Evolutionary conservation across 2,329 filamentous ascomycete species (phyloP).

Genomic region (Calycina herbarum): DNA sequence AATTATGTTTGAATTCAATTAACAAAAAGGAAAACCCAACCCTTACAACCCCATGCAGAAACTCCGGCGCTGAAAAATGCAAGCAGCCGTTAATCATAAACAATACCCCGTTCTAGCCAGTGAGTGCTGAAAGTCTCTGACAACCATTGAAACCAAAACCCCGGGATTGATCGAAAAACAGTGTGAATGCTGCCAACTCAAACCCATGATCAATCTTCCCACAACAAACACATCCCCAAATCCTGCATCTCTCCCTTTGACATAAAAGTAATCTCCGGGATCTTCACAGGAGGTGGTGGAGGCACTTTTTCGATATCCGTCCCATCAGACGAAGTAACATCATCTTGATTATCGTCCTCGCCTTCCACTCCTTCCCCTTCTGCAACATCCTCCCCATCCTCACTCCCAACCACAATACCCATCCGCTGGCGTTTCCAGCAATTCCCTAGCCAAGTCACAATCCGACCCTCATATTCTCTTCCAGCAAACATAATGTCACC

Average conservation of each 20-base stretch:
- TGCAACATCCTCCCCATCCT: neutral
- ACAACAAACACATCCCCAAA: conserved; percentile 6
- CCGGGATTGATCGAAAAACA: no score
- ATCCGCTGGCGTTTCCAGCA: neutral
- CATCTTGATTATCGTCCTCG: neutral
- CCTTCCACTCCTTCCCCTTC: neutral
- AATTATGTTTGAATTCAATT: neutral
- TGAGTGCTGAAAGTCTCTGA: no score
- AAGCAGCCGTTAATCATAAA: no score
- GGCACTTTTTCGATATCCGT: neutral
- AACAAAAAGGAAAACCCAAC: neutral
- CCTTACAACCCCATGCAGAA: no score
- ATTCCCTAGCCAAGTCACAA: neutral
- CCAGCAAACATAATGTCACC: neutral
- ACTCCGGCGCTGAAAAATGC: neutral
- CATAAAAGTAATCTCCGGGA: conserved; percentile 1
- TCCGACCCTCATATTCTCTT: neutral
- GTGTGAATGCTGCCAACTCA: no score
- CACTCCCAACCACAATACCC: neutral
- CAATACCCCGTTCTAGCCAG: no score
- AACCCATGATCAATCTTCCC: neutral
- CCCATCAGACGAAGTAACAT: neutral
- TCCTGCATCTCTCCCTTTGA: neutral
- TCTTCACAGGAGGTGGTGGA: neutral
- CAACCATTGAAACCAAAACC: no score